Percentiles rank a stretch among this genome's conserved stretches.
Evolutionary conservation across 2,329 filamentous ascomycete genomes (phyloP).

Genomic region (Daldinia sp.): DNA sequence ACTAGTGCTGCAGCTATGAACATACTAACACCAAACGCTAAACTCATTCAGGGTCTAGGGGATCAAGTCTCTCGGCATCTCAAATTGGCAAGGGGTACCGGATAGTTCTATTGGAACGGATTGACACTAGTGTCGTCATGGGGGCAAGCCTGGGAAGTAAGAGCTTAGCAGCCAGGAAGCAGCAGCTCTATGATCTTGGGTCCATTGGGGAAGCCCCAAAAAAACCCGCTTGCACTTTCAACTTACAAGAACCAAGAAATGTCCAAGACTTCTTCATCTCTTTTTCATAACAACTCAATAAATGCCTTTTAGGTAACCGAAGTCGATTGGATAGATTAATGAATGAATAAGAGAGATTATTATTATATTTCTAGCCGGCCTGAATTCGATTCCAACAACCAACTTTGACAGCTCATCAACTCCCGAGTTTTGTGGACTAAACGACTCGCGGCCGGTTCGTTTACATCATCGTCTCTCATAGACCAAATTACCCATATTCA

Average conservation of each 20-base stretch:
- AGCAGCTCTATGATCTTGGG: slow-evolving; percentile 11
- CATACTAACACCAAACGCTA: slow-evolving; percentile 9
- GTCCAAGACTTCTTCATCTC: slow-evolving; percentile 20
- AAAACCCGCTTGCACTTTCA: slow-evolving; percentile 24
- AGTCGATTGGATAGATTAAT: slow-evolving; percentile 17
- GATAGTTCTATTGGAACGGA: slow-evolving; percentile 25
- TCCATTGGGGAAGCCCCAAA: slow-evolving; percentile 22
- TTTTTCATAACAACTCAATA: slow-evolving; percentile 10
- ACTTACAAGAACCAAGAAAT: slow-evolving; percentile 21
- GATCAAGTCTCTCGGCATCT: slow-evolving; percentile 37
- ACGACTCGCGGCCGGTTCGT: background rate
- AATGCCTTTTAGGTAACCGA: slow-evolving; percentile 12
- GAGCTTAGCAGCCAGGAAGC: slow-evolving; percentile 13
- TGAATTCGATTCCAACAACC: slow-evolving; percentile 1
- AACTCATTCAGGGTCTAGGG: slow-evolving; percentile 20
- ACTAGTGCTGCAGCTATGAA: slow-evolving; percentile 18
- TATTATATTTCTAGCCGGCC: background rate
- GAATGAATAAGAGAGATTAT: slow-evolving; percentile 14
- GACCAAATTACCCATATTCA: background rate
- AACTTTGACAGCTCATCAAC: background rate
- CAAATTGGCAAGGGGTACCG: slow-evolving; percentile 28
- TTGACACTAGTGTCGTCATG: slow-evolving; percentile 42
- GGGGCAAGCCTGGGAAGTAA: slow-evolving; percentile 33
- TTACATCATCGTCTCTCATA: slow-evolving; percentile 3
- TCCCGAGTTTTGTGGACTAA: background rate